phyloP scores from a whole-genome alignment of 2,329 filamentous ascomycete genomes.

The Verticillium albo-atrum region DNA sequence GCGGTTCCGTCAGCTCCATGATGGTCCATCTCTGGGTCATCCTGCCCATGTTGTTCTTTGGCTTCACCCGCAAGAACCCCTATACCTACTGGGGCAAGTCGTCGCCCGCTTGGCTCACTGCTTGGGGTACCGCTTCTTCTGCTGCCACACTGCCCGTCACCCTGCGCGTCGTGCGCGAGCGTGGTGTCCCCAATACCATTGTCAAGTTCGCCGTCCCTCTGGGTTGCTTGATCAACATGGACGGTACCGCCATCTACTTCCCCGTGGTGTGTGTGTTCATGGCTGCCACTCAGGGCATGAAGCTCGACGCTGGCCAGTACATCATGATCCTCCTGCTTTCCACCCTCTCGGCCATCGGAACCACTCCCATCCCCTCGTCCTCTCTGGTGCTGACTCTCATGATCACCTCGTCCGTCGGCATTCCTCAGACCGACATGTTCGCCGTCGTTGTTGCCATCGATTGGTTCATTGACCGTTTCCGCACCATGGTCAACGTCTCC shows the following conservation, averaged over 20 bases:
- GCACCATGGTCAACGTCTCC: conserved; percentile 45
- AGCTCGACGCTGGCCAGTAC: conserved; percentile 38
- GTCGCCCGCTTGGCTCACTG: conserved; percentile 48
- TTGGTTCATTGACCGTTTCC: conserved; percentile 53
- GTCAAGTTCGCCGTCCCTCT: conserved; percentile 42
- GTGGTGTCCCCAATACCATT: conserved; percentile 33
- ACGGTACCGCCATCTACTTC: conserved; percentile 52
- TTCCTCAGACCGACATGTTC: conserved; percentile 44
- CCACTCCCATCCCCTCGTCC: conserved; percentile 48
- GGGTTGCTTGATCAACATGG: conserved; percentile 47
- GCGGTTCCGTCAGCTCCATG: conserved; percentile 40
- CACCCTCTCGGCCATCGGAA: conserved; percentile 47
- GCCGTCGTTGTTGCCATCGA: conserved; percentile 49
- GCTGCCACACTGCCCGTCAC: conserved; percentile 48
- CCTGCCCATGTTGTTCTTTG: conserved; percentile 37
- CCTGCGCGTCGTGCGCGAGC: conserved; percentile 32
- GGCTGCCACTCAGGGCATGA: conserved; percentile 43
- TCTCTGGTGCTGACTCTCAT: conserved; percentile 47
- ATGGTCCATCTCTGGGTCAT: conserved; percentile 40
- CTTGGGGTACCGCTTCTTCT: conserved; percentile 49
- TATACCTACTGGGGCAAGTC: conserved; percentile 42
- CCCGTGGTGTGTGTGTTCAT: conserved; percentile 49
- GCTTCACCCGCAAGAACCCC: conserved; percentile 38
- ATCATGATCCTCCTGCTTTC: conserved; percentile 43
- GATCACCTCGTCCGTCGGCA: conserved; percentile 40